Evolutionary conservation across 1,284 basidiomycete genomes (phyloP).

Genomic region (Erythrobasidium hasegawianum): DNA sequence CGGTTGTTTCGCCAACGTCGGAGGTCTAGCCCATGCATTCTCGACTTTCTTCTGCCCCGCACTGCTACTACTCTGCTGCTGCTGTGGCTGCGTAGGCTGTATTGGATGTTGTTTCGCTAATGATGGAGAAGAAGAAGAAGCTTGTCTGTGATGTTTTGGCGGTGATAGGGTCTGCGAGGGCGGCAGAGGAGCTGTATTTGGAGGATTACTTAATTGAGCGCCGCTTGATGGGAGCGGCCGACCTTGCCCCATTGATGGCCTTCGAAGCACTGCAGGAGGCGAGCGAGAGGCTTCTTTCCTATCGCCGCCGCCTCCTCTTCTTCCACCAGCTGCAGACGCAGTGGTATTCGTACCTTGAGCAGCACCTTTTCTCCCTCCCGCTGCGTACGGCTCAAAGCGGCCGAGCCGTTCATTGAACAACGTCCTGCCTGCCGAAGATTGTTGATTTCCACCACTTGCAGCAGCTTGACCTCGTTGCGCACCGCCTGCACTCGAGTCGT

Average conservation of each 20-base stretch:
- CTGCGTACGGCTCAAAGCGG: constrained; percentile 39
- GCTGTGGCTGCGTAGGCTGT: background rate
- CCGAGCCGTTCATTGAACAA: constrained; percentile 49
- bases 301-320: constrained; percentile 2
- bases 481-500: background rate
- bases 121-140: background rate
- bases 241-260: background rate
- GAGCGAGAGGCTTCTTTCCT: background rate
- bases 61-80: too few species aligned
- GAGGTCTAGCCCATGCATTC: constrained; percentile 2
- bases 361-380: background rate
- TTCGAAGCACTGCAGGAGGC: background rate
- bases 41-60: background rate
- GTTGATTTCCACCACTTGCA: background rate
- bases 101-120: background rate
- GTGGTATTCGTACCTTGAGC: background rate
- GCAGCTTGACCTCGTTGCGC: background rate
- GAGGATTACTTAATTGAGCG: background rate
- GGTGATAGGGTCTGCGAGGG: background rate
- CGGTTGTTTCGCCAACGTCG: background rate
- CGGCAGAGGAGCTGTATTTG: too few species aligned
- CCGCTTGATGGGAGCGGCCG: too few species aligned
- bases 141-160: background rate
- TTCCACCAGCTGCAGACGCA: background rate
- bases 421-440: constrained; percentile 48